A percentile compares a stretch with the other conserved stretches of the same genome.
Evolutionary conservation across 495 filamentous ascomycete species (phyloP).

Genomic region (Zalerion maritima): DNA sequence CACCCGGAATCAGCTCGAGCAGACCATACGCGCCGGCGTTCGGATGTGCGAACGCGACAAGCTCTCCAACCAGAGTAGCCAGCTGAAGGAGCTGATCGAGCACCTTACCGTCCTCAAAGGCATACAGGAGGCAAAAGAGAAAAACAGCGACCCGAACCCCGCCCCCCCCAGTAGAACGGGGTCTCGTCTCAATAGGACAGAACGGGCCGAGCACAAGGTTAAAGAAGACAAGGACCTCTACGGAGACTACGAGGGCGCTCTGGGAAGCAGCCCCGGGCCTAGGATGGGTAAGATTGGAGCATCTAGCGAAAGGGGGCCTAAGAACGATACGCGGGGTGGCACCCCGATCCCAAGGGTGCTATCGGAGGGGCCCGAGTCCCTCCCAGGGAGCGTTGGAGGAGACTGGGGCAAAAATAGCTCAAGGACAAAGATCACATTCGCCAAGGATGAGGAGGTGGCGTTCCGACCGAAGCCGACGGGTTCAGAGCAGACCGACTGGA

Average conservation of each 20-base stretch:
- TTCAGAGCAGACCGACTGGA: conserved; percentile 64
- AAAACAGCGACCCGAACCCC: conserved; percentile 38
- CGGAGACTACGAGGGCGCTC: conserved; percentile 17
- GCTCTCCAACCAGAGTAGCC: conserved; percentile 20
- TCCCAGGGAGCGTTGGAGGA: conserved; percentile 9
- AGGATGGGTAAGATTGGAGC: conserved; percentile 21
- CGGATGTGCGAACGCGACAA: no score
- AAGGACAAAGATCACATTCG: conserved; percentile 37
- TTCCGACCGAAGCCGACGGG: conserved; percentile 66
- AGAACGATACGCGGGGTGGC: no score
- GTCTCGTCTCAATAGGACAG: conserved; percentile 10
- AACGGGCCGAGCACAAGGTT: conserved; percentile 11
- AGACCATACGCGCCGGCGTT: conserved; percentile 26
- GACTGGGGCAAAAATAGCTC: no score
- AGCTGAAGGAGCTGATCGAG: conserved; percentile 25
- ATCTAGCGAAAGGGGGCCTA: no score
- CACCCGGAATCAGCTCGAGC: conserved; percentile 22
- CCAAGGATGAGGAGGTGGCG: conserved; percentile 67
- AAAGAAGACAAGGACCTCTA: conserved; percentile 7
- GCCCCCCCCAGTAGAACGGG: conserved; percentile 14
- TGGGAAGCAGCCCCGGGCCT: conserved; percentile 44
- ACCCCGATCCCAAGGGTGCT: no score
- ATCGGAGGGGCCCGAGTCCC: no score
- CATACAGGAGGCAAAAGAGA: conserved; percentile 42
- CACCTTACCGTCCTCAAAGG: conserved; percentile 29